Evolutionary conservation across 768 basidiomycete species (phyloP).

Genomic region (Agaricus bisporus): DNA sequence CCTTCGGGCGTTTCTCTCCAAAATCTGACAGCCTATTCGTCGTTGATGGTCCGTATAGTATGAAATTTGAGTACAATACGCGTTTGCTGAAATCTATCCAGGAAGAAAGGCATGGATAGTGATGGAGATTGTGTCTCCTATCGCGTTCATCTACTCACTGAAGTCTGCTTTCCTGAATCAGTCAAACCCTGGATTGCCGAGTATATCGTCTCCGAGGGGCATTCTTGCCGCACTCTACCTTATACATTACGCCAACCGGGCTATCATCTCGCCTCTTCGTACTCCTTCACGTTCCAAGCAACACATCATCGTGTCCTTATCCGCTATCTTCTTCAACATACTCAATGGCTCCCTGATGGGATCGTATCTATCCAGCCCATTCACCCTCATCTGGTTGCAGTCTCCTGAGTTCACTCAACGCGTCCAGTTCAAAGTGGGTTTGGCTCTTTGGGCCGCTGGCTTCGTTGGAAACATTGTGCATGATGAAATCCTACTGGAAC

Average conservation of each 20-base stretch:
- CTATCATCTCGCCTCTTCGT: constrained; percentile 71
- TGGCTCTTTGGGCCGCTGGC: constrained; percentile 64
- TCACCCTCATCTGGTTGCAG: constrained; percentile 37
- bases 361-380: constrained; percentile 58
- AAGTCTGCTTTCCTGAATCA: constrained; percentile 41
- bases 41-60: not conserved
- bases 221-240: constrained; percentile 57
- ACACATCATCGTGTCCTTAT: constrained; percentile 58
- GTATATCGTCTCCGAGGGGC: constrained; percentile 34
- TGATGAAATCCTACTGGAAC: constrained; percentile 83
- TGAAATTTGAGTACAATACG: no score
- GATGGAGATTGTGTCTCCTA: constrained; percentile 69
- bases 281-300: constrained; percentile 74
- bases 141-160: constrained; percentile 45
- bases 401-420: constrained; percentile 22
- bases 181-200: constrained; percentile 20
- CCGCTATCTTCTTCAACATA: constrained; percentile 59
- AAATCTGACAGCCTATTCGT: constrained; percentile 39
- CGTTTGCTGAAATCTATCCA: not conserved
- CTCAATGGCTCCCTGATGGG: constrained; percentile 70
- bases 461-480: constrained; percentile 78
- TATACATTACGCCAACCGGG: constrained; percentile 79
- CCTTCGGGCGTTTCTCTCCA: constrained; percentile 74
- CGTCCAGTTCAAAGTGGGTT: constrained; percentile 54
- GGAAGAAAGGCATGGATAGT: constrained; percentile 73